These are phyloP conservation scores for Annona cherimola DNA, from an alignment of 164 flowering plant species.

Conservation along the genomic window DNA sequence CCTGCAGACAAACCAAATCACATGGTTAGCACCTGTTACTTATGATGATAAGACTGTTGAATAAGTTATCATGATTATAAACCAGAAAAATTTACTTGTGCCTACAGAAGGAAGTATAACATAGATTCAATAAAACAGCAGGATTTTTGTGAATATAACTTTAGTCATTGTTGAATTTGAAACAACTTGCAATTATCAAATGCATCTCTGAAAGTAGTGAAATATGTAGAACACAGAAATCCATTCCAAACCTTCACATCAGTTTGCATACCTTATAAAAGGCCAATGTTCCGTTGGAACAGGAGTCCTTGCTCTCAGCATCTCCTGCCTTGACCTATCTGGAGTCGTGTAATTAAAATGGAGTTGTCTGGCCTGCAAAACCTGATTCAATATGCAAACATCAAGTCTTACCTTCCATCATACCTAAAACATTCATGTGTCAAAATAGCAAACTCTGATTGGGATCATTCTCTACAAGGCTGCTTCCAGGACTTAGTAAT, in stretches of 20 bases:
- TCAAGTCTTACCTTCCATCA: background rate
- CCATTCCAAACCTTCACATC: background rate
- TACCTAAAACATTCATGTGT: background rate
- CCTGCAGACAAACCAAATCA: constrained; percentile 33
- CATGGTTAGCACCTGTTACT: too few species aligned
- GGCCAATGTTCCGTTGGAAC: constrained; percentile 81
- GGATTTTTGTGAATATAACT: background rate
- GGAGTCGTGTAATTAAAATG: constrained; percentile 92
- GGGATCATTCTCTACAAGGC: background rate
- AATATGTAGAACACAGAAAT: background rate
- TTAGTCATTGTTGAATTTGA: background rate
- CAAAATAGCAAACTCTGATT: background rate
- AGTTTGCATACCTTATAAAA: constrained; percentile 42
- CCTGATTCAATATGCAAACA: constrained; percentile 37
- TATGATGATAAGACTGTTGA: too few species aligned
- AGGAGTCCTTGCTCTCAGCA: constrained; percentile 73
- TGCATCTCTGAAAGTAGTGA: background rate
- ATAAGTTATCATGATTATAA: too few species aligned
- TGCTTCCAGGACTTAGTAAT: background rate
- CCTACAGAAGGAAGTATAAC: too few species aligned
- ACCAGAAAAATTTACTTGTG: too few species aligned
- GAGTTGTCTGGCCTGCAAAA: constrained; percentile 59
- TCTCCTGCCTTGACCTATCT: constrained; percentile 81
- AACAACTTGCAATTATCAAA: background rate
- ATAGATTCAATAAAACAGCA: too few species aligned